Percentiles rank a stretch among this genome's conserved stretches.
These are phyloP conservation scores for Acanthochlamys bracteata DNA, from an alignment of 106 monocot species.

Conservation along the genomic window DNA sequence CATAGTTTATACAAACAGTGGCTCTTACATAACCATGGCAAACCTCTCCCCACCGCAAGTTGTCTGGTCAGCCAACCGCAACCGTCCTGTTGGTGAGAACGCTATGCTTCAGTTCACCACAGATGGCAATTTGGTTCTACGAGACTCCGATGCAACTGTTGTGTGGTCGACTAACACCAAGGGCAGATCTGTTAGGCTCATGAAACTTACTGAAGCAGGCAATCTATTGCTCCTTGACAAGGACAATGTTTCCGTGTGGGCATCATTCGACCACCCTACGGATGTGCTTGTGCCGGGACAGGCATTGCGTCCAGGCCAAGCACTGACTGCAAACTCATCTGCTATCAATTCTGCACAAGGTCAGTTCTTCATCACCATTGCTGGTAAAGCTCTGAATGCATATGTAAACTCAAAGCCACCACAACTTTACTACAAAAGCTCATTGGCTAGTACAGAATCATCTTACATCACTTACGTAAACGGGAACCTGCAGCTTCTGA, in stretches of 20 bases:
- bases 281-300: conserved; percentile 42
- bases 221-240: conserved; percentile 36
- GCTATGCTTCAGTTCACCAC: conserved; percentile 30
- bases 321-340: conserved; percentile 21
- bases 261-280: conserved; percentile 41
- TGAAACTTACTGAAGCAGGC: conserved; percentile 31
- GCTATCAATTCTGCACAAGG: conserved; percentile 8
- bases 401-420: conserved; percentile 23
- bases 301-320: conserved; percentile 17
- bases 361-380: conserved; percentile 12
- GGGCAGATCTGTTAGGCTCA: conserved; percentile 16
- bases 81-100: conserved; percentile 28
- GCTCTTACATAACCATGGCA: not conserved
- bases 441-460: not conserved
- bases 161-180: conserved; percentile 56
- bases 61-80: conserved; percentile 62
- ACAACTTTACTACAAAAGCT: conserved; percentile 11
- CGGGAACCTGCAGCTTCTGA: conserved; percentile 25
- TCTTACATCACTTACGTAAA: conserved; percentile 19
- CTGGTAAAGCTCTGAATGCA: not conserved
- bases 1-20: conserved; percentile 28
- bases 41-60: conserved; percentile 10
- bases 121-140: conserved; percentile 45
- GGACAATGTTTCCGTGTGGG: conserved; percentile 26
- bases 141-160: conserved; percentile 17